Evolutionary conservation across 306 rosid genomes (phyloP).

Genomic region (Cyclanthera cordifolia): DNA sequence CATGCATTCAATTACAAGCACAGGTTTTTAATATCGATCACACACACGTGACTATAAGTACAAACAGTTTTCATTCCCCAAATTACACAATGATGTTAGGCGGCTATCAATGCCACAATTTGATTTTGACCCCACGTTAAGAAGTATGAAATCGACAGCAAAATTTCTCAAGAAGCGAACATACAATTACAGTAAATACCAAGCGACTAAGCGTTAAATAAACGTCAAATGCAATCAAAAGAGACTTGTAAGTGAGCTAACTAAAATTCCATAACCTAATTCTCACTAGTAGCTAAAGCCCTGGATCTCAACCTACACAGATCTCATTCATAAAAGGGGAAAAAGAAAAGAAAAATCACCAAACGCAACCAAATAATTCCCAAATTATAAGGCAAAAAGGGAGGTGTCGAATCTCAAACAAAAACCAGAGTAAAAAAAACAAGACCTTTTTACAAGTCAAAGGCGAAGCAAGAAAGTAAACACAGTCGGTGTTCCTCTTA

Average conservation of each 20-base stretch:
- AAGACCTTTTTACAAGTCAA: constrained; percentile 93
- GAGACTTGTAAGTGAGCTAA: background rate
- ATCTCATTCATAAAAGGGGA: background rate
- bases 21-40: background rate
- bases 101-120: background rate
- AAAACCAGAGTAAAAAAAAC: background rate
- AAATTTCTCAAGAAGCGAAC: background rate
- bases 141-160: background rate
- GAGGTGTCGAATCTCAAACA: background rate
- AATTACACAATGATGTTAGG: background rate
- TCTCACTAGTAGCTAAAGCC: background rate
- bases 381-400: background rate
- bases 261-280: background rate
- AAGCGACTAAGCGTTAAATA: background rate
- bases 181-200: background rate
- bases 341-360: background rate
- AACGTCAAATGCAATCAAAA: background rate
- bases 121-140: background rate
- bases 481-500: constrained; percentile 93
- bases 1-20: constrained; percentile 1
- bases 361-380: constrained; percentile 5
- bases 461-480: constrained; percentile 97
- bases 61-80: background rate
- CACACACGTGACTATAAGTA: background rate
- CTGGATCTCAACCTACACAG: background rate